Evolutionary conservation across 2,329 filamentous ascomycete genomes (phyloP), one percentile per base, ranked within the genome.

Genomic region (Plectosphaerella sp.): DNA sequence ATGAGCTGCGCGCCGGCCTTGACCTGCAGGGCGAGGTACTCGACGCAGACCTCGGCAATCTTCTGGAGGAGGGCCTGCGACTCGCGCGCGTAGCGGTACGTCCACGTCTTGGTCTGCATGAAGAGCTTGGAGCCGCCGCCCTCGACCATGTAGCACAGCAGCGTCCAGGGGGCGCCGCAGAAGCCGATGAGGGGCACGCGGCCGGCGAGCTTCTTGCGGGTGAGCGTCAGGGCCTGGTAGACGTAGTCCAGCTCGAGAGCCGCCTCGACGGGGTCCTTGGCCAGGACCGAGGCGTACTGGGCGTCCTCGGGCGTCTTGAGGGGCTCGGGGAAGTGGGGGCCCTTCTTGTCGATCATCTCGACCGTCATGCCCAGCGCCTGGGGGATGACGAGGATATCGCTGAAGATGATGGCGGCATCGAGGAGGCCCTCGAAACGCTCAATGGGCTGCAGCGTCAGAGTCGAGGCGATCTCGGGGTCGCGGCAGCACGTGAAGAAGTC

Each of bases 401-500:
- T 96, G 79, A 99, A 99, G 70, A 99, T 99, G 64, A 99, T 99
- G 54, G 94, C 92, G 25, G 91, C 93, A 70, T 99, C 94, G 61
- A 99, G 84, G 56, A 99, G 86, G 43, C 91, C 92, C 42, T 81
- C 86, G 67, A 86, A 99, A 50, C 94, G 91, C 62, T 97, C 91
- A 63, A 99, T 86, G 50, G 94, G 94, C 72, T 99, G 94, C 25
- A 99, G 82, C 6, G 94, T 99, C 61, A 99, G 76, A 39, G 89
- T 95, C 33, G 91, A 97, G 48, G 94, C 91, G 58, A 97, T 86
- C 70, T 97, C 91, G 52, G 94, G 91, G 64, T 86, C 84, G 51
- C 94, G 91, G 71, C 94, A 99, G 81, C 93, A 97, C 74, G 91
- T 91, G 77, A 99, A 99, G 75, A 99, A 99, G 75, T 99, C 94